Conservation (phyloP, 2,329 filamentous ascomycete species). For the Alternaria triticina region DNA sequence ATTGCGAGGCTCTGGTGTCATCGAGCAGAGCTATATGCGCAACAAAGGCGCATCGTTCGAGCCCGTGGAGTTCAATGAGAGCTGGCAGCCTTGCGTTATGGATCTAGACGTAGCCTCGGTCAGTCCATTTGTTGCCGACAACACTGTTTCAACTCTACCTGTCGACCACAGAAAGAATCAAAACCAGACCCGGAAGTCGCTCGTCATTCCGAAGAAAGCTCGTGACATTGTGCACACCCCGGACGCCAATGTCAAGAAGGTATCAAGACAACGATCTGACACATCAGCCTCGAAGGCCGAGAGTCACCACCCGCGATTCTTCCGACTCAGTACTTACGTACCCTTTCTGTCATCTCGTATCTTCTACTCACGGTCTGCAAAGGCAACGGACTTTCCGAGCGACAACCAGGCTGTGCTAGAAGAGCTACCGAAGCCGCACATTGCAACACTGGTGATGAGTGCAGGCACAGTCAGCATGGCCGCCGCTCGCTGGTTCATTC, state of each 20-base stretch:
- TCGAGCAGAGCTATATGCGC: constrained; percentile 45
- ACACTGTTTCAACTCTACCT: not conserved
- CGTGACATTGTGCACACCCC: constrained; percentile 7
- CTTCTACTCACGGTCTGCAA: constrained; percentile 39
- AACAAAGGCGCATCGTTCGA: constrained; percentile 46
- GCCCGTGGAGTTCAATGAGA: constrained; percentile 43
- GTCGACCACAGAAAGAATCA: constrained; percentile 6
- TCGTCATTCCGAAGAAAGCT: constrained; percentile 23
- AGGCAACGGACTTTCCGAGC: constrained; percentile 23
- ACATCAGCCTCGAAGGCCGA: constrained; percentile 19
- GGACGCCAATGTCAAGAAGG: constrained; percentile 11
- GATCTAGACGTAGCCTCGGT: constrained; percentile 31
- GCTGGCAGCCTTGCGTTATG: constrained; percentile 38
- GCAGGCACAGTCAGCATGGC: constrained; percentile 45
- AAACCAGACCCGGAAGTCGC: constrained; percentile 12
- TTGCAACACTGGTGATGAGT: constrained; percentile 43
- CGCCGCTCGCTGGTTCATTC: constrained; percentile 28
- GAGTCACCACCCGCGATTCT: constrained; percentile 36
- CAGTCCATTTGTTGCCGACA: constrained; percentile 32
- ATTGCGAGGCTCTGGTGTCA: constrained; percentile 32
- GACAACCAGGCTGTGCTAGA: constrained; percentile 35
- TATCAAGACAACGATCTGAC: constrained; percentile 28
- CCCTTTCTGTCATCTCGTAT: constrained; percentile 42
- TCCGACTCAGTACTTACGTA: constrained; percentile 40
- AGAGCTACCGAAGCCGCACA: constrained; percentile 38